Conservation (phyloP, 441 rosid genomes). For the Biscutella laevigata region DNA sequence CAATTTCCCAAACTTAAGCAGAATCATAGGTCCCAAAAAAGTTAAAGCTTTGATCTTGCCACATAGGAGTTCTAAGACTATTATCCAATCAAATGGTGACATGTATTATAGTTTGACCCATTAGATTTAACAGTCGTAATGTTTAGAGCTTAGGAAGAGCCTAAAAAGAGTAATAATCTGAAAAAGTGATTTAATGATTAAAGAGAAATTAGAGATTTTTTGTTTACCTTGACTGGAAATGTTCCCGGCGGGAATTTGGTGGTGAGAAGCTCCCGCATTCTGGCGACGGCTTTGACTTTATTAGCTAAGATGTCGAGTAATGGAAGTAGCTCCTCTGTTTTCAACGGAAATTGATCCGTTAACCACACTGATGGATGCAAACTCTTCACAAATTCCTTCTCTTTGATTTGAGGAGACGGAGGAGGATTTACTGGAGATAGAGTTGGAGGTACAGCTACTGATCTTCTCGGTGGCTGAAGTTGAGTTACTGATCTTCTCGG, state of each 20-base stretch:
- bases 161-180: slow-evolving; percentile 15
- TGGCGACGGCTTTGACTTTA: slow-evolving; percentile 84
- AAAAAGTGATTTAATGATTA: background rate
- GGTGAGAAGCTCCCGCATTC: slow-evolving; percentile 81
- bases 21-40: slow-evolving; percentile 1
- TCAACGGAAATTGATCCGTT: slow-evolving; percentile 83
- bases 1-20: slow-evolving; percentile 26
- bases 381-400: slow-evolving; percentile 71
- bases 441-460: slow-evolving; percentile 24
- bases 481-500: slow-evolving; percentile 35
- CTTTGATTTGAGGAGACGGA: slow-evolving; percentile 68
- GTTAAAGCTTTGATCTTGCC: slow-evolving; percentile 14
- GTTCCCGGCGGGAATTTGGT: slow-evolving; percentile 94
- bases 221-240: slow-evolving; percentile 84
- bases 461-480: slow-evolving; percentile 32
- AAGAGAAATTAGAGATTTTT: background rate
- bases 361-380: slow-evolving; percentile 84
- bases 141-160: slow-evolving; percentile 26
- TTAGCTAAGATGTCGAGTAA: slow-evolving; percentile 83
- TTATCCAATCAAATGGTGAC: background rate
- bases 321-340: slow-evolving; percentile 84
- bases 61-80: slow-evolving; percentile 8
- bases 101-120: slow-evolving; percentile 2
- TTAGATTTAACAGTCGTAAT: slow-evolving; percentile 23
- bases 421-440: slow-evolving; percentile 30